Base-by-base conservation (phyloP, 306 rosid species). In the Prosopis cineraria region DNA sequence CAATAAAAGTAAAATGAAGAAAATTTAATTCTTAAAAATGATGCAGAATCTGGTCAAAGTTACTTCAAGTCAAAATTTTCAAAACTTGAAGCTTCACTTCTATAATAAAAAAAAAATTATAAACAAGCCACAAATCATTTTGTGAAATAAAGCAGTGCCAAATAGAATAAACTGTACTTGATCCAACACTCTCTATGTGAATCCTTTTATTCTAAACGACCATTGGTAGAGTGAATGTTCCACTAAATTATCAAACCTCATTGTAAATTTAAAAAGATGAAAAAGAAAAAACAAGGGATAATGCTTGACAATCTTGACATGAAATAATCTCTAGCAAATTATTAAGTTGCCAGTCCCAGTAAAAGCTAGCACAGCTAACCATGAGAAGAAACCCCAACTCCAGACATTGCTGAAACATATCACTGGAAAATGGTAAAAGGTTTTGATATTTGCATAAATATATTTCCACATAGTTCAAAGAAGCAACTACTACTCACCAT, bases 61-160 rank as follows among this genome's bases (percentile, higher is more conserved):
- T 48, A 68, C 53, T 53, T 55, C 63, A 66, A 37, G 72, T 3
- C 70, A 48, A 56, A 20, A 14, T 25, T 22, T 34, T 45, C 43
- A 27, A 44, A 45, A 58, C 48, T 36, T 31, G 36, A 27, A 53
- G 29, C 45, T 67, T 59, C 72, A 58, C 30, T 73, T 58, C 1
- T 22, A 70, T 14, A 29, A 13, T 44, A 20, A 70, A 27, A 78
- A 43, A 55, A 58, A 78, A n/a, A n/a, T n/a, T 27, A 37, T 27
- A 65, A 48, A 74, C 50, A 53, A 82, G 60, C 72, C 30, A 27
- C 40, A 40, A 30, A 70, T 30, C 65, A n/a, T 58, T 58, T 12
- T 27, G 34, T 4, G 19, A 27, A 58, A 11, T 58, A 27, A 58
- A 25, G 36, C 65, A 58, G 17, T 5, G 4, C 34, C 36, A 4